phyloP scores from a whole-genome alignment of 2,329 filamentous ascomycete genomes.

The Epichloe hybrida region DNA sequence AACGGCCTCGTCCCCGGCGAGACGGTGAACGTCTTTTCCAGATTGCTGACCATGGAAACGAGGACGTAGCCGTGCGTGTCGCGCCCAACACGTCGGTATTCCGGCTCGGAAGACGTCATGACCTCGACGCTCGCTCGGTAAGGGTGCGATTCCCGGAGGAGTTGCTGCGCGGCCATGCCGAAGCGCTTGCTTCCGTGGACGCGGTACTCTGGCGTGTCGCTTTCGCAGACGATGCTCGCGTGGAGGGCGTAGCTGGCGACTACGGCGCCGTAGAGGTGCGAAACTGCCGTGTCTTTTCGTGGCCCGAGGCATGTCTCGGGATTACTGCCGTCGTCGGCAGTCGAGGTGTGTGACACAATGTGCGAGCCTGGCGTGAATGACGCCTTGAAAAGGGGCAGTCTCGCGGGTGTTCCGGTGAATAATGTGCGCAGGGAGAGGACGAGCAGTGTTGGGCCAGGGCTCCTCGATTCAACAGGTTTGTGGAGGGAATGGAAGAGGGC shows the following conservation, averaged over 20 bases:
- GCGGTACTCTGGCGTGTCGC: slow-evolving; percentile 71
- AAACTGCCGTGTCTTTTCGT: slow-evolving; percentile 20
- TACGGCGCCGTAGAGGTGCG: slow-evolving; percentile 56
- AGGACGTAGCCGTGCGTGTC: slow-evolving; percentile 63
- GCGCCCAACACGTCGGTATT: slow-evolving; percentile 17
- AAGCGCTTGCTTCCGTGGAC: slow-evolving; percentile 67
- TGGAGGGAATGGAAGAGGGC: slow-evolving; percentile 50
- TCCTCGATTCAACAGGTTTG: slow-evolving; percentile 36
- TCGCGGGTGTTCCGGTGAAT: slow-evolving; percentile 38
- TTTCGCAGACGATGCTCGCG: slow-evolving; percentile 77
- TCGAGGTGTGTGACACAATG: slow-evolving; percentile 25
- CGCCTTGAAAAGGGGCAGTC: slow-evolving; percentile 50
- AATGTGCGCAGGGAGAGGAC: slow-evolving; percentile 43
- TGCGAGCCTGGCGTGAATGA: slow-evolving; percentile 45
- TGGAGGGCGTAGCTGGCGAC: slow-evolving; percentile 88
- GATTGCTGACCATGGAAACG: slow-evolving; percentile 60
- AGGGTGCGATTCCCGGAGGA: slow-evolving; percentile 43
- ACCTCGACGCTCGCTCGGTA: slow-evolving; percentile 32
- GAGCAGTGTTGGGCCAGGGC: slow-evolving; percentile 24
- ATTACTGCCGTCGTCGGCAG: neutral
- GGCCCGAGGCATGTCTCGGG: slow-evolving; percentile 6
- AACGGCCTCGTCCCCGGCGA: slow-evolving; percentile 59
- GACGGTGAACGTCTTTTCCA: slow-evolving; percentile 72
- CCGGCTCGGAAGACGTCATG: slow-evolving; percentile 10
- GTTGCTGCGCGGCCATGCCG: slow-evolving; percentile 66